Evolutionary conservation across 108 stramenopile species (phyloP), one percentile per base, ranked within the genome.

Genomic region (Aureococcus anophagefferens): DNA sequence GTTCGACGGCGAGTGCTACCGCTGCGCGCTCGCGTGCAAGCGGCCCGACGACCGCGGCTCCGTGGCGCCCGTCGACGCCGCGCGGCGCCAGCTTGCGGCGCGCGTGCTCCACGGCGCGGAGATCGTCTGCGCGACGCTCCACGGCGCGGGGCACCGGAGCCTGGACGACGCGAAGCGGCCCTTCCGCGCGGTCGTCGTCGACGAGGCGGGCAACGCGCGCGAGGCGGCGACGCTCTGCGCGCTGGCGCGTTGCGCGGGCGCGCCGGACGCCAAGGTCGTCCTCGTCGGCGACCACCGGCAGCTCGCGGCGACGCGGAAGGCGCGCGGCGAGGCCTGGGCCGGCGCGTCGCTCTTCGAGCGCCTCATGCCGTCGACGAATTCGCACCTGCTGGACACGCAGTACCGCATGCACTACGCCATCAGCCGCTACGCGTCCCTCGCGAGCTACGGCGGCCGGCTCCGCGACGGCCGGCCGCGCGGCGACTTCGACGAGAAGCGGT

Each of bases 271-370:
- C 5, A 5, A 5, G 4, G 32, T 64, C 1, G 32, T 33, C 30
- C 79, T 96, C 31, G 99, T 98, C 0, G 99, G 99, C 35, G 99
- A 99, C 79, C 94, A 86, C 5, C 87, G 95, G 71, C 96, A 99
- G 75, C 85, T 99, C n/a, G 94, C 96, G 29, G 97, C 99, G 13
- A 98, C 97, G 16, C 92, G 98, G 5, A 93, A 98, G 70, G 86
- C 89, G 51, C 80, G 89, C 34, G 86, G 86, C 0, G 96, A 92
- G 29, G 79, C 87, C 34, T 78, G 76, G 65, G 80, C 86, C 21
- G 93, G 91, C 33, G 96, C 92, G 69, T 95, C 89, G 68, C 86
- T 99, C 4, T 99, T 99, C 71, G 93, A 97, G 72, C 83, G 99
- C 13, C 77, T 99, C 59, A 95, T 94, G 76, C 94, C 90, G 63